A percentile compares a stretch with the other conserved stretches of the same genome.
These are phyloP conservation scores for Globisporangium lucens DNA, from an alignment of 352 stramenopile genomes.

Conservation along the genomic window DNA sequence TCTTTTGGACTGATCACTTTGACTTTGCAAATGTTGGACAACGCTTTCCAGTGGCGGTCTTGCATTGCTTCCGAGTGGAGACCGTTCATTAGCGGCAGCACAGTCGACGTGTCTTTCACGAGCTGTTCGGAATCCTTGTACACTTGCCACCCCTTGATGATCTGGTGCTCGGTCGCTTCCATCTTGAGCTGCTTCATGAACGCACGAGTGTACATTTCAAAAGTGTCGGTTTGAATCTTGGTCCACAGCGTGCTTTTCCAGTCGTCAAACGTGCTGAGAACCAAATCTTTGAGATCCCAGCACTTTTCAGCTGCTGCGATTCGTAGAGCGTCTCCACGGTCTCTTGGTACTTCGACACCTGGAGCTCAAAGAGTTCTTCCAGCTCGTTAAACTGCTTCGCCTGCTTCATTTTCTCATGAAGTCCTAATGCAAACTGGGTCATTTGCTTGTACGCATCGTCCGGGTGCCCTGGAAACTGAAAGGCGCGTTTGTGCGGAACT, in stretches of 20 bases:
- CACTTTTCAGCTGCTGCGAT: conserved; percentile 85
- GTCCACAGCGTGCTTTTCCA: conserved; percentile 85
- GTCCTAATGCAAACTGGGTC: conserved; percentile 58
- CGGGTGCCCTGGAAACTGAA: conserved; percentile 90
- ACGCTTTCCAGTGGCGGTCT: conserved; percentile 90
- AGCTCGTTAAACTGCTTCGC: conserved; percentile 85
- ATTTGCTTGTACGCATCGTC: conserved; percentile 87
- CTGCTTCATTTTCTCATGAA: conserved; percentile 82
- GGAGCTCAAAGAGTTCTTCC: conserved; percentile 84
- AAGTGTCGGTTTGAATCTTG: conserved; percentile 78
- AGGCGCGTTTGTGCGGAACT: conserved; percentile 92
- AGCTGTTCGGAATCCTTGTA: conserved; percentile 87
- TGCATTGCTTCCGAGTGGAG: conserved; percentile 94
- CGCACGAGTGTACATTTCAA: conserved; percentile 69
- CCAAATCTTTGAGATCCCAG: conserved; percentile 84
- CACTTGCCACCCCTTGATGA: conserved; percentile 87
- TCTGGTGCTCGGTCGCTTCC: conserved; percentile 73
- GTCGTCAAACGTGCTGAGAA: conserved; percentile 79
- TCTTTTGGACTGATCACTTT: conserved; percentile 85
- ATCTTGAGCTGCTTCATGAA: conserved; percentile 88
- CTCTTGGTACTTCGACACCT: conserved; percentile 86
- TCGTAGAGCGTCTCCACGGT: conserved; percentile 88
- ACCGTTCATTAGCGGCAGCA: conserved; percentile 92
- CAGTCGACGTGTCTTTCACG: conserved; percentile 85
- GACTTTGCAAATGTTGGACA: conserved; percentile 85